These are phyloP conservation scores for Zoysia japonica DNA, from an alignment of 176 grass and related monocot genomes.

Conservation along the genomic window DNA sequence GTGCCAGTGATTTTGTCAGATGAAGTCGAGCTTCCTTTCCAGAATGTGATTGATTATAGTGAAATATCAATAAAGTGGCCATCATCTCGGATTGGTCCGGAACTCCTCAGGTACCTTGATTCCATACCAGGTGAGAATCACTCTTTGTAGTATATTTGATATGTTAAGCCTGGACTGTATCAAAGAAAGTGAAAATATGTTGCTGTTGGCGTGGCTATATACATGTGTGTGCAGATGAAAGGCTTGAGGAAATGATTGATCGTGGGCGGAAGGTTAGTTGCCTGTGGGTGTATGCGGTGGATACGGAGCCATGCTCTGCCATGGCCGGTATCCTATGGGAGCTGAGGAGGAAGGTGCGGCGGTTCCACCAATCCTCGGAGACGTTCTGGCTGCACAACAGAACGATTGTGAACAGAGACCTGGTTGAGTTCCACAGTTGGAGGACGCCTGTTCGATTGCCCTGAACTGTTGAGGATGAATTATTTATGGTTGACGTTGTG, in stretches of 20 bases:
- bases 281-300: conserved; percentile 75
- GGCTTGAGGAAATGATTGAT: conserved; percentile 68
- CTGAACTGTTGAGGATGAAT: conserved; percentile 27
- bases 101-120: conserved; percentile 80
- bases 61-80: conserved; percentile 94
- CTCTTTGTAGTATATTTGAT: neutral
- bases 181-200: neutral
- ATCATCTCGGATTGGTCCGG: conserved; percentile 61
- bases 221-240: conserved; percentile 57
- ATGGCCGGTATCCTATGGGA: conserved; percentile 87
- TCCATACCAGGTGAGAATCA: conserved; percentile 56
- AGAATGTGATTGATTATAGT: conserved; percentile 81
- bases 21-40: conserved; percentile 88
- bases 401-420: conserved; percentile 75
- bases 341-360: conserved; percentile 75
- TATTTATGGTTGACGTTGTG: too few relatives aligned
- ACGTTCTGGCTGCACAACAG: conserved; percentile 95
- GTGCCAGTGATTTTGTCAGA: conserved; percentile 95
- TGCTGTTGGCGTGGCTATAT: neutral
- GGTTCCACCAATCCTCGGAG: conserved; percentile 75
- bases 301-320: conserved; percentile 70
- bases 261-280: conserved; percentile 68
- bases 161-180: neutral
- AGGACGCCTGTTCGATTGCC: conserved; percentile 72
- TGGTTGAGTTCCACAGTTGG: conserved; percentile 72